phyloP scores from a whole-genome alignment of 176 grass and related monocot species.

The Puya raimondii region DNA sequence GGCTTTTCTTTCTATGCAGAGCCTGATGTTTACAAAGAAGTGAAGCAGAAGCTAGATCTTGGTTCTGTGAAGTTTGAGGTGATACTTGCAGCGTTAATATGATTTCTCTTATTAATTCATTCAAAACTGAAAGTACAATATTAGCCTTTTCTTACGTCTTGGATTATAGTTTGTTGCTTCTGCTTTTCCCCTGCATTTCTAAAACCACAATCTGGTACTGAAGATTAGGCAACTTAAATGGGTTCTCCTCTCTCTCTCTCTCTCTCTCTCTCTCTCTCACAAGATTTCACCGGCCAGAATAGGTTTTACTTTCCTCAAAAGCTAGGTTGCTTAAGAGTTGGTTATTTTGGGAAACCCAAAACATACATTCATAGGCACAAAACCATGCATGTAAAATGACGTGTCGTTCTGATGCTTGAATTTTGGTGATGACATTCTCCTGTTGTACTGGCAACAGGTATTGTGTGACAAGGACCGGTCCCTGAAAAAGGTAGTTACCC shows the following conservation, averaged over 20 bases:
- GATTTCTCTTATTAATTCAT: not conserved
- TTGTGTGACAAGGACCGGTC: constrained; percentile 80
- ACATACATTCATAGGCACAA: not conserved
- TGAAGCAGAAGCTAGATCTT: constrained; percentile 80
- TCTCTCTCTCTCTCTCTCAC: not conserved
- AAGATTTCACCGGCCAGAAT: not conserved
- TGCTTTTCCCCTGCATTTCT: constrained; percentile 11
- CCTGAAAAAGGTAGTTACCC: constrained; percentile 47
- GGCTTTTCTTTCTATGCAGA: constrained; percentile 44
- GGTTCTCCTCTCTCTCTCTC: not conserved
- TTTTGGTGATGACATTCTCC: constrained; percentile 16
- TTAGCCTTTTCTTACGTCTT: no score
- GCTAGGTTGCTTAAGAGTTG: not conserved
- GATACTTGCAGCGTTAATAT: constrained; percentile 5
- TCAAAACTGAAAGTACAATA: not conserved
- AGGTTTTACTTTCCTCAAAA: not conserved
- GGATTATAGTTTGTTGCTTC: no score
- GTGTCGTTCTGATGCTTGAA: not conserved
- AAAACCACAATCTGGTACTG: not conserved
- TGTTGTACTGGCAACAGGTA: constrained; percentile 38
- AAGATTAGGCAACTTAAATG: constrained; percentile 1
- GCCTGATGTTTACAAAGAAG: constrained; percentile 79
- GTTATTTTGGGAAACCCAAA: not conserved
- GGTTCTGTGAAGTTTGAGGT: constrained; percentile 96
- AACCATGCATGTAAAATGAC: not conserved